Percentiles rank a stretch among this genome's conserved stretches.
These are phyloP conservation scores for Zangia roseola DNA, from an alignment of 768 basidiomycete species.

Conservation along the genomic window DNA sequence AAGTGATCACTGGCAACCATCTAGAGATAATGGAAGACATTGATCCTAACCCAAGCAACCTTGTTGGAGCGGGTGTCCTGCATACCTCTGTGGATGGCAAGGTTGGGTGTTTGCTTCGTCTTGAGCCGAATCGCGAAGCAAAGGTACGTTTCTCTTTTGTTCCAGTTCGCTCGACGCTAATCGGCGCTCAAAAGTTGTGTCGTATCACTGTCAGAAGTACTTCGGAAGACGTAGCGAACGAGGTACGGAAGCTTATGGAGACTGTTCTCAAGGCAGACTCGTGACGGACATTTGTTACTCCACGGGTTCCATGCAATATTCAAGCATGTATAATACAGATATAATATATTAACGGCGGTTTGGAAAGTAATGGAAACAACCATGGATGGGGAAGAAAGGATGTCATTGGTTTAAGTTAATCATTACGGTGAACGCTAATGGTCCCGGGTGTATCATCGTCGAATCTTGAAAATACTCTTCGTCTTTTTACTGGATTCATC, in stretches of 20 bases:
- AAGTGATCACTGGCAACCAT: constrained; percentile 75
- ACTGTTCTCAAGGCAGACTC: constrained; percentile 35
- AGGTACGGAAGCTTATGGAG: constrained; percentile 57
- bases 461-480: constrained; percentile 41
- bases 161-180: neutral
- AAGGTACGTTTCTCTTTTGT: constrained; percentile 54
- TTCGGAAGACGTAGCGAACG: constrained; percentile 81
- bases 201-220: constrained; percentile 93
- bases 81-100: constrained; percentile 92
- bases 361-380: constrained; percentile 9
- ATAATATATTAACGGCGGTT: constrained; percentile 16
- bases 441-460: constrained; percentile 29
- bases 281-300: constrained; percentile 4
- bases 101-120: constrained; percentile 88
- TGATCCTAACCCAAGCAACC: constrained; percentile 92
- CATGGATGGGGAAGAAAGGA: neutral
- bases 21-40: constrained; percentile 79
- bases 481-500: constrained; percentile 32
- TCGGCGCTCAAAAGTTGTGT: constrained; percentile 60
- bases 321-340: constrained; percentile 25
- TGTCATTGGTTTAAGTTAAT: neutral
- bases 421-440: neutral
- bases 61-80: constrained; percentile 94
- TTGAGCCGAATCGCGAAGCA: constrained; percentile 95
- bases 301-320: constrained; percentile 10